Percentiles rank a stretch among this genome's conserved stretches.
phyloP scores from a whole-genome alignment of 352 stramenopile genomes.

The Phytophthora palmivora region DNA sequence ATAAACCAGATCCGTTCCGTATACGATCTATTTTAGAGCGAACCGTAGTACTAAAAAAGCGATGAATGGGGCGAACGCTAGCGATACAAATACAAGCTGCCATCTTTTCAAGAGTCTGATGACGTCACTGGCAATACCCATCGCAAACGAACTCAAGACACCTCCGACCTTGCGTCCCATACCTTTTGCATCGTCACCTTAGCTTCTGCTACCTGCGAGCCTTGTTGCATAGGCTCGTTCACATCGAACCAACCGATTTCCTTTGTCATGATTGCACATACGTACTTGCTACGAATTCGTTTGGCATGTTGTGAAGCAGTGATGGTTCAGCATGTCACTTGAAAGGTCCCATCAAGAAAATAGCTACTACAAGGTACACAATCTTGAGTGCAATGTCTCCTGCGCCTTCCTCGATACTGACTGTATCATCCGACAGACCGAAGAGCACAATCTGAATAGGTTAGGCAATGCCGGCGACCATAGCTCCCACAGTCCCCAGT shows the following conservation, averaged over 20 bases:
- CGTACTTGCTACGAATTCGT: constrained; percentile 60
- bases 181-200: constrained; percentile 67
- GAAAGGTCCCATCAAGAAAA: constrained; percentile 55
- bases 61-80: constrained; percentile 73
- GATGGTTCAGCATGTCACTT: constrained; percentile 71
- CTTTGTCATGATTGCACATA: constrained; percentile 61
- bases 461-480: constrained; percentile 54
- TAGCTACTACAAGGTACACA: constrained; percentile 53
- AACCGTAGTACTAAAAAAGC: constrained; percentile 54
- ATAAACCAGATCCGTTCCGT: too few species aligned
- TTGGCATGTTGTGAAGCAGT: constrained; percentile 69
- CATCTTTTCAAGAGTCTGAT: constrained; percentile 76
- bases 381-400: constrained; percentile 60
- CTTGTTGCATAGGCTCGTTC: constrained; percentile 66
- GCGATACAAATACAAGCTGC: constrained; percentile 68
- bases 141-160: constrained; percentile 61
- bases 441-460: constrained; percentile 79
- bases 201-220: constrained; percentile 54
- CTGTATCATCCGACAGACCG: constrained; percentile 39
- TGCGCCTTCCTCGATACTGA: constrained; percentile 41
- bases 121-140: constrained; percentile 65
- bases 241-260: constrained; percentile 80
- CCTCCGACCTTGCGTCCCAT: constrained; percentile 72
- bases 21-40: too few species aligned
- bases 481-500: constrained; percentile 48